Percentiles rank a stretch among this genome's conserved stretches.
These are phyloP conservation scores for Carpinus viminea DNA, from an alignment of 306 rosid species.

Conservation along the genomic window DNA sequence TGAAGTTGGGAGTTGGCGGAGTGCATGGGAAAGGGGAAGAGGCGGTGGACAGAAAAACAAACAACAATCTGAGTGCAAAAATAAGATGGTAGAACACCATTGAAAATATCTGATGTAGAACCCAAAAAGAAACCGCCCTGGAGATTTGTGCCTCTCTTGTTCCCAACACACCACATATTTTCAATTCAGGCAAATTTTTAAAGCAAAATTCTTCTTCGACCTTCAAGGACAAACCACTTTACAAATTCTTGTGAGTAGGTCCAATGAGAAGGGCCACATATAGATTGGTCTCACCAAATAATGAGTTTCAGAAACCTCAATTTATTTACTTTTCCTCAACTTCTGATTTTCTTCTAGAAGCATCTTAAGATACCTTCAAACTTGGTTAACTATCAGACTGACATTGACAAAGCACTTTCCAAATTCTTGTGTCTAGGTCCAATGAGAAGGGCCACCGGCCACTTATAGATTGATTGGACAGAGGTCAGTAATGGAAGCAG, in stretches of 20 bases:
- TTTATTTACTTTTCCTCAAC: neutral
- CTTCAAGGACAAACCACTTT: neutral
- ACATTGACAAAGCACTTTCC: neutral
- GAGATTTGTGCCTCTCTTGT: neutral
- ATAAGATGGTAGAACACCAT: neutral
- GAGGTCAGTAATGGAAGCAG: too few species aligned
- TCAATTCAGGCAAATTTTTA: neutral
- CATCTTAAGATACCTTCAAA: neutral
- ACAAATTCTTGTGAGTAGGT: neutral
- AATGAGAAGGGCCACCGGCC: neutral
- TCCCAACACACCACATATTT: neutral
- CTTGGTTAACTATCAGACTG: neutral
- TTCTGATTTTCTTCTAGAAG: neutral
- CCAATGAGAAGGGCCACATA: neutral
- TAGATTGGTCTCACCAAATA: neutral
- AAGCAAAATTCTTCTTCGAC: neutral
- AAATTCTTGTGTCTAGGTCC: neutral
- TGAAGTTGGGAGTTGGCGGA: neutral
- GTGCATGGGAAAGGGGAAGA: neutral
- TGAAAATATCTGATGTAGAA: neutral
- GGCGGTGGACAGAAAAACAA: neutral
- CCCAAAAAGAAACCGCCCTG: neutral
- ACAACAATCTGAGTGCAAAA: neutral
- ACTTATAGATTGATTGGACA: neutral
- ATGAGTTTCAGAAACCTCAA: constrained; percentile 2